Evolutionary conservation across 1,284 basidiomycete species (phyloP).

Genomic region (Moesziomyces sp.): DNA sequence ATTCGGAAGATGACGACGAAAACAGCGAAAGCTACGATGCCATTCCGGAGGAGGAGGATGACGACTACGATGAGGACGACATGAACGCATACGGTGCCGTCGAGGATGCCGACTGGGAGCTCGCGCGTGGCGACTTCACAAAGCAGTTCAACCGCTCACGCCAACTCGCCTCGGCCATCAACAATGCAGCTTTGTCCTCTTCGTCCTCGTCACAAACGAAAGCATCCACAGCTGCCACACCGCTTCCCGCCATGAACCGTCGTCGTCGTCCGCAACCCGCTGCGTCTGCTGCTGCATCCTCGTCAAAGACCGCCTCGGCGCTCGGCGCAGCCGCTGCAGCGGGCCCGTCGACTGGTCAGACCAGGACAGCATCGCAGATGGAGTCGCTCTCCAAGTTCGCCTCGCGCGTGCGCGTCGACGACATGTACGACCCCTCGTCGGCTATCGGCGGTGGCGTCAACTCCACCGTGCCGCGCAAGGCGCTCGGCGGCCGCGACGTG

Average conservation of each 20-base stretch:
- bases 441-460: conserved; percentile 61
- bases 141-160: conserved; percentile 66
- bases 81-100: conserved; percentile 48
- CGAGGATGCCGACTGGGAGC: conserved; percentile 67
- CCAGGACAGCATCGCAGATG: conserved; percentile 59
- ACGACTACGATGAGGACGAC: conserved; percentile 44
- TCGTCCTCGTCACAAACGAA: conserved; percentile 8
- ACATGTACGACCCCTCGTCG: conserved; percentile 61
- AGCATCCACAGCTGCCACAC: conserved; percentile 5
- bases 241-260: conserved; percentile 55
- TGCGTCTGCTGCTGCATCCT: conserved; percentile 5
- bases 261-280: conserved; percentile 16
- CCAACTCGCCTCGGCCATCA: conserved; percentile 55
- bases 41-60: conserved; percentile 27
- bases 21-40: neutral
- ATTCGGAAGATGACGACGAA: conserved; percentile 20
- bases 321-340: conserved; percentile 15
- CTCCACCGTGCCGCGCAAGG: conserved; percentile 61
- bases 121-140: conserved; percentile 65
- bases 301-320: neutral
- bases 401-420: conserved; percentile 56
- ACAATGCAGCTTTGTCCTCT: conserved; percentile 9
- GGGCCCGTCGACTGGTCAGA: conserved; percentile 15
- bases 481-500: conserved; percentile 48
- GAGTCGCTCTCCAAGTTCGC: conserved; percentile 56